phyloP scores from a whole-genome alignment of 208 protist genomes.

The Endotrypanum monterogeii region DNA sequence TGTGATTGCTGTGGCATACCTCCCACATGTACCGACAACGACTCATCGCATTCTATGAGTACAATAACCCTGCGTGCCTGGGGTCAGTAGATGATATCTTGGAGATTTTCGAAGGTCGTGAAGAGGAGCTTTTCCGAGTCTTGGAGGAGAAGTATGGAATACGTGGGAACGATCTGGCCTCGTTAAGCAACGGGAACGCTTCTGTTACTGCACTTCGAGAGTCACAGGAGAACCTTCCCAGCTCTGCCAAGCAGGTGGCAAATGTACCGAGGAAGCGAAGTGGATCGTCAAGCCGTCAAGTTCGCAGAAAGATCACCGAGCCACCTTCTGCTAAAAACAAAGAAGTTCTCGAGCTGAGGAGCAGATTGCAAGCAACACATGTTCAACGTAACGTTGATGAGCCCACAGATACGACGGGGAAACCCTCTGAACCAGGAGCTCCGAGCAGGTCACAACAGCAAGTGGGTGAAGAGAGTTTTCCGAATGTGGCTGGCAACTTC shows the following conservation, averaged over 20 bases:
- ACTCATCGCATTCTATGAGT: constrained; percentile 12
- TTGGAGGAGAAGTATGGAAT: constrained; percentile 23
- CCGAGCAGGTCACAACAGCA: no score
- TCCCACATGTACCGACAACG: constrained; percentile 9
- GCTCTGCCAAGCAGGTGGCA: no score
- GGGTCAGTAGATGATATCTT: constrained; percentile 34
- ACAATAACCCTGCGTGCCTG: constrained; percentile 25
- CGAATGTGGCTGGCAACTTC: not conserved
- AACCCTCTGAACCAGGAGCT: not conserved
- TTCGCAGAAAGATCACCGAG: not conserved
- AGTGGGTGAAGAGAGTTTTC: not conserved
- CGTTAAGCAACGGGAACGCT: no score
- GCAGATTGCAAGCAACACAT: not conserved
- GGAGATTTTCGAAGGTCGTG: constrained; percentile 24
- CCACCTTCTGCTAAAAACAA: not conserved
- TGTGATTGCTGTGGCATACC: no score
- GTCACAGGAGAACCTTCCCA: no score
- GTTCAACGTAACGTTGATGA: not conserved
- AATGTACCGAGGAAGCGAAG: not conserved
- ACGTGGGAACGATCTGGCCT: not conserved
- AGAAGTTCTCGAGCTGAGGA: not conserved
- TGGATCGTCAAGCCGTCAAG: not conserved
- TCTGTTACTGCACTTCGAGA: no score
- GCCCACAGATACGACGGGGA: no score
- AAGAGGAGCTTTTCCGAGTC: constrained; percentile 31